phyloP scores from a whole-genome alignment of 2,329 filamentous ascomycete genomes.

The Venturia oleaginea region DNA sequence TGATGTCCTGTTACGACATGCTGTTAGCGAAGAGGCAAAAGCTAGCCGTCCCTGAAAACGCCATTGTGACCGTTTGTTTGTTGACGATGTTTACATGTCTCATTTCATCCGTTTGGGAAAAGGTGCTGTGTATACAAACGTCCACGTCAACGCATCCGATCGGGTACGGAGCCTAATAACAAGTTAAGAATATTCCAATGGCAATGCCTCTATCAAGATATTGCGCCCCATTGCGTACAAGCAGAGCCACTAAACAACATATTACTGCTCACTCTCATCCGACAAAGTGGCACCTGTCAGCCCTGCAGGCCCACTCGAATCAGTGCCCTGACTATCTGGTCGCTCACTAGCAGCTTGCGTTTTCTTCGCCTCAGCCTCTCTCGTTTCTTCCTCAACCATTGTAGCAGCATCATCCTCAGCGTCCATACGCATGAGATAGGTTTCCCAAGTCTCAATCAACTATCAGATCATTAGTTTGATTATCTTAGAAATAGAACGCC shows the following conservation, averaged over 20 bases:
- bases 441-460: slow-evolving; percentile 91
- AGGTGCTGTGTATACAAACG: no score
- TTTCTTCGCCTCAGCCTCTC: slow-evolving; percentile 5
- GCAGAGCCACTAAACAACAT: background rate
- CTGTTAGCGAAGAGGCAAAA: no score
- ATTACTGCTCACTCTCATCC: background rate
- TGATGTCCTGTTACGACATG: no score
- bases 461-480: slow-evolving; percentile 22
- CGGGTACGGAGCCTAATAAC: background rate
- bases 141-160: background rate
- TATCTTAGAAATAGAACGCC: slow-evolving; percentile 39
- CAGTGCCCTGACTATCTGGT: slow-evolving; percentile 4
- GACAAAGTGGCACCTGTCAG: background rate
- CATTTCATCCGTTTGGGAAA: no score
- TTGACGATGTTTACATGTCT: no score
- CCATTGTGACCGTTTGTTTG: no score
- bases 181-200: background rate
- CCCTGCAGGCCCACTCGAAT: background rate
- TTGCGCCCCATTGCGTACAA: background rate
- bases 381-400: slow-evolving; percentile 7
- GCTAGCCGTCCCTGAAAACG: no score
- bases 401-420: slow-evolving; percentile 63
- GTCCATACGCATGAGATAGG: slow-evolving; percentile 91
- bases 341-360: background rate
- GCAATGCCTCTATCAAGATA: background rate